These are phyloP conservation scores for Fusarium sp. DNA, from an alignment of 2,329 filamentous ascomycete genomes.

Conservation along the genomic window DNA sequence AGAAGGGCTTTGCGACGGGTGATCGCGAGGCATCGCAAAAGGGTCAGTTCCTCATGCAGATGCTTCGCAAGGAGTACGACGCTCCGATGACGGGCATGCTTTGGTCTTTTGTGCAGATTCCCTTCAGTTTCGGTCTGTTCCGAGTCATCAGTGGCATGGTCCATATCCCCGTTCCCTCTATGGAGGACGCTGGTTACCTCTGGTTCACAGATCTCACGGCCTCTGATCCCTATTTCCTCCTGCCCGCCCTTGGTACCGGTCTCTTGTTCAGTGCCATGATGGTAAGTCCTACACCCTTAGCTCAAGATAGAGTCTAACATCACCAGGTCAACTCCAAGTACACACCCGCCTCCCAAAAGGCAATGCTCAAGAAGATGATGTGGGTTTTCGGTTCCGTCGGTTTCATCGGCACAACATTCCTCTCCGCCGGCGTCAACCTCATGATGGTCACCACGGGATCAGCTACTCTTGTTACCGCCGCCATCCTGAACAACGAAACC, in stretches of 20 bases:
- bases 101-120: slow-evolving; percentile 60
- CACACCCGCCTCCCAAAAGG: slow-evolving; percentile 48
- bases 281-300: slow-evolving; percentile 48
- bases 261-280: slow-evolving; percentile 68
- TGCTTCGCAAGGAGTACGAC: slow-evolving; percentile 53
- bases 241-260: slow-evolving; percentile 72
- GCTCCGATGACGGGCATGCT: slow-evolving; percentile 50
- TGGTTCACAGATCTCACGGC: slow-evolving; percentile 86
- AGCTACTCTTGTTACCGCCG: slow-evolving; percentile 51
- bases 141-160: slow-evolving; percentile 79
- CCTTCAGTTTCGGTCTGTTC: slow-evolving; percentile 85
- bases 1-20: slow-evolving; percentile 52
- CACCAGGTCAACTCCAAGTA: slow-evolving; percentile 52
- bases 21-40: slow-evolving; percentile 58
- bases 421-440: slow-evolving; percentile 61
- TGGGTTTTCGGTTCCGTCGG: slow-evolving; percentile 58
- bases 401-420: slow-evolving; percentile 58
- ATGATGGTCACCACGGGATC: slow-evolving; percentile 58
- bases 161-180: slow-evolving; percentile 79
- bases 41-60: slow-evolving; percentile 50
- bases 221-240: slow-evolving; percentile 79
- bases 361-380: slow-evolving; percentile 56
- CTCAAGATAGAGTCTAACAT: slow-evolving; percentile 28
- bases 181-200: slow-evolving; percentile 74
- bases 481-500: slow-evolving; percentile 52